Base-by-base conservation (phyloP, 2,329 filamentous ascomycete species). In the Aspergillus glaucus region DNA sequence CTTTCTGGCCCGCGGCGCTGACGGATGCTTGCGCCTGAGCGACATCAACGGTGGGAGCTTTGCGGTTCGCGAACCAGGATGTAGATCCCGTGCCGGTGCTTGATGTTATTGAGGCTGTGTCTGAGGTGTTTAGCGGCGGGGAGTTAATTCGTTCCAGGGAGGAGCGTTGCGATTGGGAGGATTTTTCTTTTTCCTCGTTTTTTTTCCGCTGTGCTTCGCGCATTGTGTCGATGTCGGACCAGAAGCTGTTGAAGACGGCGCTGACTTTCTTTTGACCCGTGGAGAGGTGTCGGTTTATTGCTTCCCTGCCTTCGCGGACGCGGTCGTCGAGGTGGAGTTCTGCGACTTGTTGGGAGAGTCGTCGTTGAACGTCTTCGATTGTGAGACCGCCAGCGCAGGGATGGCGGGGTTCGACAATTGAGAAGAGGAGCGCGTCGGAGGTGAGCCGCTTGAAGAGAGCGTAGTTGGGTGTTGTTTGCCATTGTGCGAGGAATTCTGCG, bases 261-360 rank as follows among this genome's bases (percentile, higher is more conserved):
- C 86, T 90, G 1, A 95, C 88, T 71, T 92, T 94, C 61, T 93
- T 89, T 48, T 87, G 85, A 0, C 93, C 91, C 0, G 86, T 88
- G 3, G 88, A 87, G n/a, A 96, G 68, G 60, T 95, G 91, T 51
- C 91, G 85, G n/a, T 88, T 89, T 2, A 97, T 77, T 0, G 85
- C 87, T 66, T 97, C 93, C 47, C 84, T 81, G 7, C 90, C 87
- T 51, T 88, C 85, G 1, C 87, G 85, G 50, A 97, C 83, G 7
- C 88, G 82, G 65, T 97, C 93, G 65, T 98, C 93, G 2, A 97
- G 79, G 65, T 97, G 91, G 44, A 97, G 79, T 52, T 97, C 92
- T 56, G 92, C 87, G 44, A 98, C 88, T 70, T 97, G 93, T 66
- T 94, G 87, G 32, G 89, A 84, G 30, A 98, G 79, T 21, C 93